Percentiles rank a stretch among this genome's conserved stretches.
phyloP scores from a whole-genome alignment of 2,329 filamentous ascomycete genomes.

The Pleoardoris graminearum region DNA sequence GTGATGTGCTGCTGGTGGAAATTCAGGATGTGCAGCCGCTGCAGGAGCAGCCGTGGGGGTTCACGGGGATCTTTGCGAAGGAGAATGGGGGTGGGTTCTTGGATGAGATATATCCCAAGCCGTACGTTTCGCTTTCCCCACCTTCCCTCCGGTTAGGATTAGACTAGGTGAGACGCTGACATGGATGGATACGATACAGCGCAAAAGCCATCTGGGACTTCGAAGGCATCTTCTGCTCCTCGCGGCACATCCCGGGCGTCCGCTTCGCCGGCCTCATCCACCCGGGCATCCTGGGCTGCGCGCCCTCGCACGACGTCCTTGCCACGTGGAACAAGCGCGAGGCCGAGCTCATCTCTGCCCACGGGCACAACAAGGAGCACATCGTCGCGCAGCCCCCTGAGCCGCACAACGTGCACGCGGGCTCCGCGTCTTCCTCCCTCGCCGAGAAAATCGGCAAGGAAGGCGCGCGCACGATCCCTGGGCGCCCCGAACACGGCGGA shows the following conservation, averaged over 20 bases:
- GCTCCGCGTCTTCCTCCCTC: slow-evolving; percentile 61
- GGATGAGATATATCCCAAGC: slow-evolving; percentile 82
- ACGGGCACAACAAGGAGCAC: slow-evolving; percentile 62
- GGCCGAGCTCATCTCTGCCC: slow-evolving; percentile 72
- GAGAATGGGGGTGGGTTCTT: slow-evolving; percentile 87
- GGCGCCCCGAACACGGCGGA: slow-evolving; percentile 82
- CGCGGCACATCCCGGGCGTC: slow-evolving; percentile 72
- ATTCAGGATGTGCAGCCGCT: slow-evolving; percentile 93
- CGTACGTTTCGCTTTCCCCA: slow-evolving; percentile 55
- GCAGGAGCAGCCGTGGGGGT: slow-evolving; percentile 84
- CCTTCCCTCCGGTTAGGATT: neutral
- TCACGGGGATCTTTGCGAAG: slow-evolving; percentile 79
- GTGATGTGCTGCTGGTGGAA: slow-evolving; percentile 82
- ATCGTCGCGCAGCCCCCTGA: slow-evolving; percentile 79
- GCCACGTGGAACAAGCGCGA: slow-evolving; percentile 84
- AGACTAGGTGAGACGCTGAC: neutral
- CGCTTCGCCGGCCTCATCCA: slow-evolving; percentile 89
- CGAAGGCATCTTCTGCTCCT: slow-evolving; percentile 78
- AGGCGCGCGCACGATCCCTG: slow-evolving; percentile 82
- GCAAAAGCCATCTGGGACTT: slow-evolving; percentile 79
- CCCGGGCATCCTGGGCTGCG: slow-evolving; percentile 87
- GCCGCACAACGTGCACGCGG: slow-evolving; percentile 72
- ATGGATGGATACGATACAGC: slow-evolving; percentile 47
- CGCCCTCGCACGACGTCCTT: slow-evolving; percentile 77
- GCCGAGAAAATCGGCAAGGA: slow-evolving; percentile 72